These are phyloP conservation scores for Coemansia sp. DNA, from an alignment of 192 early-diverging fungal species.

Conservation along the genomic window DNA sequence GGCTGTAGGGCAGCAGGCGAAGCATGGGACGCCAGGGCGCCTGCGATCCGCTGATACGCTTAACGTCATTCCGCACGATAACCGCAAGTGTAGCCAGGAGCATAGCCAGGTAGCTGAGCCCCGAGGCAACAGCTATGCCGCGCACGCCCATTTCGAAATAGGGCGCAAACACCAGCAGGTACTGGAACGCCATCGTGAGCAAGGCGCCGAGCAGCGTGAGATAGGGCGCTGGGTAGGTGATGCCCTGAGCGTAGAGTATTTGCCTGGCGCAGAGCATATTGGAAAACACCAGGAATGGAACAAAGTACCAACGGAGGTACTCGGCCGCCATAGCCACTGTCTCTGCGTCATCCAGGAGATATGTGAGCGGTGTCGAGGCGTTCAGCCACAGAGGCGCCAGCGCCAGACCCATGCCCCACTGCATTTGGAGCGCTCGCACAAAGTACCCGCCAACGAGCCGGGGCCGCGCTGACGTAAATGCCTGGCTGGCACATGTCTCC, in stretches of 20 bases:
- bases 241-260: constrained; percentile 45
- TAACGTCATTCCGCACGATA: constrained; percentile 24
- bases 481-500: constrained; percentile 75
- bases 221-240: constrained; percentile 46
- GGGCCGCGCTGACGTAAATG: constrained; percentile 55
- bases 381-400: constrained; percentile 41
- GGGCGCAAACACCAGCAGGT: constrained; percentile 41
- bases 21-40: constrained; percentile 43
- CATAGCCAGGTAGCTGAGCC: constrained; percentile 60
- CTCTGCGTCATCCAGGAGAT: constrained; percentile 15
- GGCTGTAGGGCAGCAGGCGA: constrained; percentile 25
- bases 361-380: constrained; percentile 15
- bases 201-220: constrained; percentile 39
- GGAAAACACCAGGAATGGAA: constrained; percentile 41
- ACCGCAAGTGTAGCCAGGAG: constrained; percentile 57
- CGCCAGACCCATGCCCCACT: constrained; percentile 37
- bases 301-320: constrained; percentile 52
- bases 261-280: constrained; percentile 31
- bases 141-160: constrained; percentile 59
- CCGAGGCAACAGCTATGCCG: constrained; percentile 68
- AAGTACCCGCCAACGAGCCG: constrained; percentile 48
- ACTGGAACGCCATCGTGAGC: constrained; percentile 34
- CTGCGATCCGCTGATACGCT: constrained; percentile 25
- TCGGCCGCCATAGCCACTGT: constrained; percentile 14
- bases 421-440: constrained; percentile 38